Evolutionary conservation across 2,329 filamentous ascomycete genomes (phyloP).

Genomic region (Cladophialophora bantiana): DNA sequence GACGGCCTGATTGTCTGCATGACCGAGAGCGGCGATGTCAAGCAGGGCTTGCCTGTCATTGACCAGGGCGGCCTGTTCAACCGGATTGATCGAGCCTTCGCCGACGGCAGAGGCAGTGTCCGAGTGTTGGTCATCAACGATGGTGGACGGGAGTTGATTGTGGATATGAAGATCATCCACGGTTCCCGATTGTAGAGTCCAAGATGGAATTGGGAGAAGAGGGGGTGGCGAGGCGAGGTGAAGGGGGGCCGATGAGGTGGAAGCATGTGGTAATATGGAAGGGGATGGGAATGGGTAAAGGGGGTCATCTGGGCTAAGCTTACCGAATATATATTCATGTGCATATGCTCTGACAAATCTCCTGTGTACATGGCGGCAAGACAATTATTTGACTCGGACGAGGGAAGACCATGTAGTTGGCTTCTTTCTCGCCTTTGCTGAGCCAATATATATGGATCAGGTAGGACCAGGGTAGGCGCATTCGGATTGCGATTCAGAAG

Average conservation of each 20-base stretch:
- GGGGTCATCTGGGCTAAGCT: slow-evolving; percentile 11
- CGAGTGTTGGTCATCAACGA: slow-evolving; percentile 96
- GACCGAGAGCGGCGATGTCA: slow-evolving; percentile 98
- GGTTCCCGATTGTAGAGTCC: slow-evolving; percentile 65
- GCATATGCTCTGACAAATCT: slow-evolving; percentile 10
- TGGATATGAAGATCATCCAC: slow-evolving; percentile 99
- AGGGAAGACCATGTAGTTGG: background rate
- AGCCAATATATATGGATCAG: background rate
- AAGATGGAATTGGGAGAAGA: background rate
- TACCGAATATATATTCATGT: slow-evolving; percentile 10
- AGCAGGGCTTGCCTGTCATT: slow-evolving; percentile 92
- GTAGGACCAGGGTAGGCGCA: slow-evolving; percentile 3
- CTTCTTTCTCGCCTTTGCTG: background rate
- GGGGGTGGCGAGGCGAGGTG: background rate
- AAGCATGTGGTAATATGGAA: slow-evolving; percentile 2
- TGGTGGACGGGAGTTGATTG: slow-evolving; percentile 88
- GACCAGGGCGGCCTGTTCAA: slow-evolving; percentile 90
- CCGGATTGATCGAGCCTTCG: slow-evolving; percentile 83
- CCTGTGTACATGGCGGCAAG: slow-evolving; percentile 5
- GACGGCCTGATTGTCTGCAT: slow-evolving; percentile 85
- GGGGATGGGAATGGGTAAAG: background rate
- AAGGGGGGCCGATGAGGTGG: background rate
- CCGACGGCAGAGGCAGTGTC: slow-evolving; percentile 89
- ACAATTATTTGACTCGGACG: background rate
- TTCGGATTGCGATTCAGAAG: background rate